Percentiles rank a stretch among this genome's conserved stretches.
These are phyloP conservation scores for Botrytis aclada DNA, from an alignment of 2,329 filamentous ascomycete species.

Conservation along the genomic window DNA sequence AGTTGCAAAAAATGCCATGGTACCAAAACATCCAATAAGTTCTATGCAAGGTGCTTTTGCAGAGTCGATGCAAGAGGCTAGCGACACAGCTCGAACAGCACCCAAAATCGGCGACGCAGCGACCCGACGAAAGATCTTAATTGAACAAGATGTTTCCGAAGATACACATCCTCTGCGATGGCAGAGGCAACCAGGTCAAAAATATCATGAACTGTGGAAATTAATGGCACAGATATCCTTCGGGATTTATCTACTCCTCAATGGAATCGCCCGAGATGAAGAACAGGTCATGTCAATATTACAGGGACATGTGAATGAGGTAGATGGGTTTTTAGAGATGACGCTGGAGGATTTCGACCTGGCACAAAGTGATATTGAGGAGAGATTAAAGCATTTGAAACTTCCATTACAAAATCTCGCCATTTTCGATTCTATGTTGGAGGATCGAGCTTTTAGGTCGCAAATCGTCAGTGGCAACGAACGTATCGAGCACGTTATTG, in stretches of 20 bases:
- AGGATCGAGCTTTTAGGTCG: slow-evolving; percentile 76
- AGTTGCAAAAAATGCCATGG: slow-evolving; percentile 18
- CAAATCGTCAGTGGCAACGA: slow-evolving; percentile 86
- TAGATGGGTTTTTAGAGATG: slow-evolving; percentile 85
- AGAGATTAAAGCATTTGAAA: slow-evolving; percentile 75
- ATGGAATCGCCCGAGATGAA: slow-evolving; percentile 84
- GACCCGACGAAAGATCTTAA: slow-evolving; percentile 61
- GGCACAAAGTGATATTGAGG: slow-evolving; percentile 73
- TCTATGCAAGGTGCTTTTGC: slow-evolving; percentile 79
- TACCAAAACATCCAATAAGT: slow-evolving; percentile 66
- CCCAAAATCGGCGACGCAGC: slow-evolving; percentile 57
- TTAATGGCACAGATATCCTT: slow-evolving; percentile 90
- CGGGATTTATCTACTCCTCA: slow-evolving; percentile 82
- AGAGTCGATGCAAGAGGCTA: slow-evolving; percentile 74
- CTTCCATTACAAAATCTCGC: slow-evolving; percentile 78
- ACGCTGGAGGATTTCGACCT: slow-evolving; percentile 81
- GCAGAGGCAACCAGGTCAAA: slow-evolving; percentile 71
- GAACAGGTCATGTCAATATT: slow-evolving; percentile 84
- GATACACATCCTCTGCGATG: slow-evolving; percentile 71
- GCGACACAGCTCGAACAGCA: slow-evolving; percentile 48
- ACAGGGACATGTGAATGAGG: slow-evolving; percentile 87
- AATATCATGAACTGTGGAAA: slow-evolving; percentile 85
- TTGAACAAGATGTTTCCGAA: slow-evolving; percentile 66
- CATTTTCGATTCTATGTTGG: slow-evolving; percentile 83
- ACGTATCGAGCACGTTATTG: slow-evolving; percentile 84